Conservation (phyloP, 345 rosid genomes). For the Aethionema arabicum region DNA sequence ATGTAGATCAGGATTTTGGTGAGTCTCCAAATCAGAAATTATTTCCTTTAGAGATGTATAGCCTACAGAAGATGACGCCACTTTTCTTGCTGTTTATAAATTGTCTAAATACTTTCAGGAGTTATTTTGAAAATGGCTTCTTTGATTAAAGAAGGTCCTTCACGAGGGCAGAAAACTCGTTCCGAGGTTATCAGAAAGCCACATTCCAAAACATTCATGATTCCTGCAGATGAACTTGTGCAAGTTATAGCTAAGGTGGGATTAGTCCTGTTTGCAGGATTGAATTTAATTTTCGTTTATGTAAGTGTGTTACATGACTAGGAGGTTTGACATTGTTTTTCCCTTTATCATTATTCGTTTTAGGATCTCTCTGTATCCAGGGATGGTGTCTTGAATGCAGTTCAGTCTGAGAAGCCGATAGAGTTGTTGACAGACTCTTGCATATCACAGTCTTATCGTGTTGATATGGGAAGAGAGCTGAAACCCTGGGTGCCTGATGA, state of each 20-base stretch:
- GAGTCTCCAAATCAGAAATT: slow-evolving; percentile 37
- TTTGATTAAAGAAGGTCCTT: slow-evolving; percentile 60
- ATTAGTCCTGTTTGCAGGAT: slow-evolving; percentile 12
- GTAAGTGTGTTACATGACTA: slow-evolving; percentile 25
- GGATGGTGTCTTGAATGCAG: slow-evolving; percentile 53
- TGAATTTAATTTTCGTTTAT: slow-evolving; percentile 10
- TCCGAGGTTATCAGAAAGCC: slow-evolving; percentile 64
- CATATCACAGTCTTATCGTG: slow-evolving; percentile 63
- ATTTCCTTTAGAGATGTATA: slow-evolving; percentile 13
- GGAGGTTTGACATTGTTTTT: slow-evolving; percentile 21
- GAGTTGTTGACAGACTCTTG: slow-evolving; percentile 78
- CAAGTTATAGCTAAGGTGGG: slow-evolving; percentile 92
- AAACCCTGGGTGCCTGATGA: slow-evolving; percentile 85
- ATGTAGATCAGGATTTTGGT: slow-evolving; percentile 80
- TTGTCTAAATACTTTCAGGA: slow-evolving; percentile 49
- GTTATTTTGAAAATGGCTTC: slow-evolving; percentile 88
- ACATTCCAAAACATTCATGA: slow-evolving; percentile 59
- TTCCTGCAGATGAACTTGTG: slow-evolving; percentile 82
- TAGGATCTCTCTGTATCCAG: slow-evolving; percentile 78
- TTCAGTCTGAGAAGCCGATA: slow-evolving; percentile 51
- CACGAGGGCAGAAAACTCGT: slow-evolving; percentile 52
- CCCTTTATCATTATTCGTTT: slow-evolving; percentile 23
- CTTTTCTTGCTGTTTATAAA: slow-evolving; percentile 19
- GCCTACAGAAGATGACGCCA: slow-evolving; percentile 3
- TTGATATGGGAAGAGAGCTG: slow-evolving; percentile 73